Percentiles rank a stretch among this genome's conserved stretches.
Conservation (phyloP, 2,329 filamentous ascomycete species). For the Fusarium nematophilum region DNA sequence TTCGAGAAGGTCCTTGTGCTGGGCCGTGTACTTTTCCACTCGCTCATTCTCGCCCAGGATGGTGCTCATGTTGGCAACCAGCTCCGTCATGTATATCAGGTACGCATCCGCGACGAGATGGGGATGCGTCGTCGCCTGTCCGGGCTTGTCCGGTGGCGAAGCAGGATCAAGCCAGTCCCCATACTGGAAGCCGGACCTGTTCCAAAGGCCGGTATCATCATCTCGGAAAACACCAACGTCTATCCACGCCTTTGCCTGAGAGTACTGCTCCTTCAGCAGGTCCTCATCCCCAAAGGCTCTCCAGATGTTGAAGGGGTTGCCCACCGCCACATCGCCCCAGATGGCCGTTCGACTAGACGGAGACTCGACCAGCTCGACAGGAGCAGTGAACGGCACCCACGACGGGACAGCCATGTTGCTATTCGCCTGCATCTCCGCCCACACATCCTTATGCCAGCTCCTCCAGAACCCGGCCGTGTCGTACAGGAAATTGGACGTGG, state of each 20-base stretch:
- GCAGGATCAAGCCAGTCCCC: conserved; percentile 61
- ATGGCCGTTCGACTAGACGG: conserved; percentile 15
- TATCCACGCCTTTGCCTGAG: conserved; percentile 36
- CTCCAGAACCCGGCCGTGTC: conserved; percentile 53
- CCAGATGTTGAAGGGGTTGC: conserved; percentile 28
- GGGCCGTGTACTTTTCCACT: conserved; percentile 32
- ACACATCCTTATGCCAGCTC: conserved; percentile 32
- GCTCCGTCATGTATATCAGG: conserved; percentile 54
- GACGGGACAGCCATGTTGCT: conserved; percentile 10
- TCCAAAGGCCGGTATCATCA: no score
- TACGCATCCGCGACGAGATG: conserved; percentile 59
- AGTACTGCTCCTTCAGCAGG: neutral
- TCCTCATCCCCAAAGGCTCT: conserved; percentile 8
- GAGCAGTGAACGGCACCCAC: conserved; percentile 9
- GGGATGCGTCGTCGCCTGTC: conserved; percentile 50
- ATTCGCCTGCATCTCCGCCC: conserved; percentile 28
- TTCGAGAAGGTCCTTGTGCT: conserved; percentile 32
- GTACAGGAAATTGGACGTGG: no score
- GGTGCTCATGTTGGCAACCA: conserved; percentile 50
- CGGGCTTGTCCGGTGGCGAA: conserved; percentile 52
- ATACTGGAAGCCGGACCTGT: conserved; percentile 45
- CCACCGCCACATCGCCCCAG: conserved; percentile 30
- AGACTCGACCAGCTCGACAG: neutral
- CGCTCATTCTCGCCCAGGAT: conserved; percentile 45
- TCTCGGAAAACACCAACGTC: conserved; percentile 1